Evolutionary conservation across 345 rosid genomes (phyloP).

Genomic region (Bruguiera sexangula): DNA sequence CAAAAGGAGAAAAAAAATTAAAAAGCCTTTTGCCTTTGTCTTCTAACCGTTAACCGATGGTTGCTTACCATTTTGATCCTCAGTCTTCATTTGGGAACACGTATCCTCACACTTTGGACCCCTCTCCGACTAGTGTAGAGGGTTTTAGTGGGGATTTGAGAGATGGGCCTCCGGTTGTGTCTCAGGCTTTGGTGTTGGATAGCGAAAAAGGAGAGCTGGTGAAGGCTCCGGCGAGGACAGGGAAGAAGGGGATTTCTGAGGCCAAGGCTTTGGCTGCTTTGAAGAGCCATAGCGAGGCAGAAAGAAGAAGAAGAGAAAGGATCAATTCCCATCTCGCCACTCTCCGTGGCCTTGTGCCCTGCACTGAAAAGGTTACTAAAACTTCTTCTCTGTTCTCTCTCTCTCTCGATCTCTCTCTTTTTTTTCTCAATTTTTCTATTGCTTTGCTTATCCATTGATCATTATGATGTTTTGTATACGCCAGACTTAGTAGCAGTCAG

Average conservation of each 20-base stretch:
- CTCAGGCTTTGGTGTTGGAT: slow-evolving; percentile 51
- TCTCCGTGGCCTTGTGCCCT: slow-evolving; percentile 55
- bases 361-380: slow-evolving; percentile 44
- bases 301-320: slow-evolving; percentile 75
- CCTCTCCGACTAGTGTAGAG: slow-evolving; percentile 17
- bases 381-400: neutral
- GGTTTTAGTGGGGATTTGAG: slow-evolving; percentile 16
- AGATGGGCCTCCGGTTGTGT: slow-evolving; percentile 23
- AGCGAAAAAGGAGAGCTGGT: slow-evolving; percentile 56
- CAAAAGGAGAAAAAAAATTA: no score
- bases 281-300: slow-evolving; percentile 70
- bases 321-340: slow-evolving; percentile 67
- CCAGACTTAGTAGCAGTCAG: no score
- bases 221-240: slow-evolving; percentile 39
- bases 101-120: slow-evolving; percentile 19
- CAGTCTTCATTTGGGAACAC: slow-evolving; percentile 31
- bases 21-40: neutral
- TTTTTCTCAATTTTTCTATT: neutral
- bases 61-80: slow-evolving; percentile 27
- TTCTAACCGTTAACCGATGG: slow-evolving; percentile 19
- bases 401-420: neutral
- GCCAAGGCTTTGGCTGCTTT: slow-evolving; percentile 52
- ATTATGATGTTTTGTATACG: no score
- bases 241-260: slow-evolving; percentile 46
- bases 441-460: neutral